These are phyloP conservation scores for Stachybotrys chartarum DNA, from an alignment of 2,329 filamentous ascomycete species.

Conservation along the genomic window DNA sequence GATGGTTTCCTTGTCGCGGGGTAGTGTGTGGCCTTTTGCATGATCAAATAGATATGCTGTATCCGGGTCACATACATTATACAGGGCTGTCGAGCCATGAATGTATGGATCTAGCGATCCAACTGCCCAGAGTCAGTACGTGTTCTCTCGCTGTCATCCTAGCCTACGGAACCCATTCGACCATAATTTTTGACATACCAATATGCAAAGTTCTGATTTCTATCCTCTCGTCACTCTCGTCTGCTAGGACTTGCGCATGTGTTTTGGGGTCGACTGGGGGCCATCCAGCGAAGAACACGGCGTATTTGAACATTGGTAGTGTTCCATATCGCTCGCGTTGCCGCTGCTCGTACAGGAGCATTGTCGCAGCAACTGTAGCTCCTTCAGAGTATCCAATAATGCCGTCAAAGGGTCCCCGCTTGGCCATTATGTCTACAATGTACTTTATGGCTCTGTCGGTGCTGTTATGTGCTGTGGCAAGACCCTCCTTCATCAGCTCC, in stretches of 20 bases:
- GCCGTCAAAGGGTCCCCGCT: conserved; percentile 18
- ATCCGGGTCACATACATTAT: conserved; percentile 54
- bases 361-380: conserved; percentile 45
- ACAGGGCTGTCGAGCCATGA: conserved; percentile 52
- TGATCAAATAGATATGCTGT: conserved; percentile 56
- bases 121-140: conserved; percentile 17
- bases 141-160: background rate
- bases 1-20: conserved; percentile 42
- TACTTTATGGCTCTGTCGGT: conserved; percentile 6
- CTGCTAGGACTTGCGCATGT: conserved; percentile 35
- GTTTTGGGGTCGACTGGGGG: conserved; percentile 37
- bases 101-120: conserved; percentile 54
- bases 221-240: conserved; percentile 40
- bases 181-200: background rate
- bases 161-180: too few species aligned
- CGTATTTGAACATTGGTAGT: conserved; percentile 35
- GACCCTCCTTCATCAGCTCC: conserved; percentile 31
- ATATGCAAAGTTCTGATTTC: conserved; percentile 46
- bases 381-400: conserved; percentile 57
- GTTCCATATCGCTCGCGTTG: conserved; percentile 21
- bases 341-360: conserved; percentile 43
- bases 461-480: background rate
- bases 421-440: background rate
- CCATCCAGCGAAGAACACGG: conserved; percentile 47
- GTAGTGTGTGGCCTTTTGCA: conserved; percentile 57